Conservation (phyloP, 1,139 yeast genomes). For the Yamadazyma sp. region DNA sequence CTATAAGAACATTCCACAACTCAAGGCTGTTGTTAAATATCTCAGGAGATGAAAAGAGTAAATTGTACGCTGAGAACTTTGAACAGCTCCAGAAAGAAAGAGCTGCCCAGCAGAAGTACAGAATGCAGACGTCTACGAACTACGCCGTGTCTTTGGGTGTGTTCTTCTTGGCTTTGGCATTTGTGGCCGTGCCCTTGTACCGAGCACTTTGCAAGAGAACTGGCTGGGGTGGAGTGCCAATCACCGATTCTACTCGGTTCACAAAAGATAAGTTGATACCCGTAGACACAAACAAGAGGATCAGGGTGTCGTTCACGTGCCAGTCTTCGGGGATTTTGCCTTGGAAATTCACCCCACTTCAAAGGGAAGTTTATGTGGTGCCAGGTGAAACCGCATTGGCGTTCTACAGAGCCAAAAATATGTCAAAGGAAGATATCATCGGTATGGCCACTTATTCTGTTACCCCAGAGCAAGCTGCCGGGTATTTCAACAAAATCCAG, state of each 20-base stretch:
- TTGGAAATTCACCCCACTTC: slow-evolving; percentile 95
- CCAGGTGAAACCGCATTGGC: slow-evolving; percentile 99
- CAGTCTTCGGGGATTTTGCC: slow-evolving; percentile 91
- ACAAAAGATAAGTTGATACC: slow-evolving; percentile 88
- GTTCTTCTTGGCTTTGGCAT: slow-evolving; percentile 75
- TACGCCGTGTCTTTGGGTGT: slow-evolving; percentile 74
- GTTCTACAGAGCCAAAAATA: slow-evolving; percentile 88
- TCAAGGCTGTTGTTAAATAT: neutral
- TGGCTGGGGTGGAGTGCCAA: slow-evolving; percentile 95
- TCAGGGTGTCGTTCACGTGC: slow-evolving; percentile 82
- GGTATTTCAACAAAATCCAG: slow-evolving; percentile 93
- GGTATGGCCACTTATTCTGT: slow-evolving; percentile 99
- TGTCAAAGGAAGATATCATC: slow-evolving; percentile 82
- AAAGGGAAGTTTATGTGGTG: slow-evolving; percentile 85
- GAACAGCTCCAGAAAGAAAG: slow-evolving; percentile 21
- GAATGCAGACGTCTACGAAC: slow-evolving; percentile 58
- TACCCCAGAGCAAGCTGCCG: slow-evolving; percentile 95
- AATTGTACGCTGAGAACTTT: slow-evolving; percentile 17
- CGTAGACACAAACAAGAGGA: slow-evolving; percentile 80
- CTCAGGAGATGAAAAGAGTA: slow-evolving; percentile 17
- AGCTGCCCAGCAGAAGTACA: slow-evolving; percentile 30
- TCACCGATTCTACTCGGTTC: slow-evolving; percentile 76
- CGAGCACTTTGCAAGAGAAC: slow-evolving; percentile 92
- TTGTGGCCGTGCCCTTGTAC: slow-evolving; percentile 91
- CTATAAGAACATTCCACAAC: neutral